Evolutionary conservation across 257 asterid species (phyloP), one percentile per base, ranked within the genome.

Genomic region (Solanum lycopersicoides): DNA sequence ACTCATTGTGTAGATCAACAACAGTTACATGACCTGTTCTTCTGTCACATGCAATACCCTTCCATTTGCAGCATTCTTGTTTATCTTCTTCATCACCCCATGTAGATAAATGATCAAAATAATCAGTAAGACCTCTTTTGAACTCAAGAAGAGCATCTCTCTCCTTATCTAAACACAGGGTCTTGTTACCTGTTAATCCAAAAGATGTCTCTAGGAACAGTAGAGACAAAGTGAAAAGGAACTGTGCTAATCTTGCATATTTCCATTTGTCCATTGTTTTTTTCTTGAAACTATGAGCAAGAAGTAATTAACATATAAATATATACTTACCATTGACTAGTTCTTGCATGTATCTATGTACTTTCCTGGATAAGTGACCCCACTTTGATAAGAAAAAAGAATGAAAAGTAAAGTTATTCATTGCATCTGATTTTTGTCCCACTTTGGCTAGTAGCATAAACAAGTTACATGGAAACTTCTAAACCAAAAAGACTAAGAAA

Each of bases 1-100:
- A 15, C n/a, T 34, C 37, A 65, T 28, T 83, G 86, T 83, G 83
- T n/a, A 87, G 89, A 87, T 47, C 63, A 68, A 87, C 37, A 66
- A n/a, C 59, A 41, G 32, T 69, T 37, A 87, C 84, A 50, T 83
- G 89, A 37, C 87, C 73, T 1, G 39, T 87, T 72, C 25, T 84
- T 10, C 30, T 66, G 14, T 56, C 73, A 68, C 89, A 87, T 63
- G 42, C 12, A 15, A 87, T 41, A 35, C 89, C 89, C 34, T 39
- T 13, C 89, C 89, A 87, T n/a, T 56, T 21, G 16, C 89, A 72
- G 68, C 87, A 83, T 34, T 87, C 87, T 39, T 71, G 16, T 18
- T 79, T 83, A 45, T 79, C 84, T 79, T 79, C 65, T 8, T 79
- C 65, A 79, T 45, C 15, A 1, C 84, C 84, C 84, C 84, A 79